phyloP scores from a whole-genome alignment of 1,284 basidiomycete genomes.

The Rhodofomes roseus region DNA sequence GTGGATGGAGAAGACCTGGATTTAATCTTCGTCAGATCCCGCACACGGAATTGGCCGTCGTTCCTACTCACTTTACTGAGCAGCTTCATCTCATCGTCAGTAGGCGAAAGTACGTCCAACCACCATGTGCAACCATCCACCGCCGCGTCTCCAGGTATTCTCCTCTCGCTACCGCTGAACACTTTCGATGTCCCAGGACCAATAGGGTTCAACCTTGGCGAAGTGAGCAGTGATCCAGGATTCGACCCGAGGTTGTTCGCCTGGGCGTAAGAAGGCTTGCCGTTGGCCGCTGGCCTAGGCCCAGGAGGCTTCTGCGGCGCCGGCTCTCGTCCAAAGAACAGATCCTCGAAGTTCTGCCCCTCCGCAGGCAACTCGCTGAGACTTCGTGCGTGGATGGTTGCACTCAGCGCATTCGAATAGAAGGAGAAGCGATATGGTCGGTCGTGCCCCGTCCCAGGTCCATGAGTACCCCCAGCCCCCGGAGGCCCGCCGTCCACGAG shows the following conservation, averaged over 20 bases:
- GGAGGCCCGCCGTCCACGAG: constrained; percentile 7
- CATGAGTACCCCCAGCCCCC: constrained; percentile 5
- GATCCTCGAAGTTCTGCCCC: constrained; percentile 89
- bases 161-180: constrained; percentile 11
- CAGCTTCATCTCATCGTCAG: constrained; percentile 98
- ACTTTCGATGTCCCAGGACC: constrained; percentile 19
- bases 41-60: not conserved
- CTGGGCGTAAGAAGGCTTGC: not conserved
- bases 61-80: constrained; percentile 71
- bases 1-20: constrained; percentile 92
- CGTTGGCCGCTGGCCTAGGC: not conserved
- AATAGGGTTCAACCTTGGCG: constrained; percentile 1
- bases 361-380: constrained; percentile 93
- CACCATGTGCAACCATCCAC: constrained; percentile 76
- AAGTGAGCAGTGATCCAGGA: not conserved
- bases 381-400: constrained; percentile 93
- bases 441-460: constrained; percentile 58
- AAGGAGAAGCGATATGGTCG: constrained; percentile 97
- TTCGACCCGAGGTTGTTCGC: not conserved
- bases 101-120: constrained; percentile 93
- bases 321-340: constrained; percentile 57
- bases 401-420: constrained; percentile 91
- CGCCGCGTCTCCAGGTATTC: constrained; percentile 13
- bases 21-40: not conserved
- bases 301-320: not conserved